Base-by-base conservation (phyloP, 371 early-diverging fungal genomes). In the Rhizopus stolonifer region DNA sequence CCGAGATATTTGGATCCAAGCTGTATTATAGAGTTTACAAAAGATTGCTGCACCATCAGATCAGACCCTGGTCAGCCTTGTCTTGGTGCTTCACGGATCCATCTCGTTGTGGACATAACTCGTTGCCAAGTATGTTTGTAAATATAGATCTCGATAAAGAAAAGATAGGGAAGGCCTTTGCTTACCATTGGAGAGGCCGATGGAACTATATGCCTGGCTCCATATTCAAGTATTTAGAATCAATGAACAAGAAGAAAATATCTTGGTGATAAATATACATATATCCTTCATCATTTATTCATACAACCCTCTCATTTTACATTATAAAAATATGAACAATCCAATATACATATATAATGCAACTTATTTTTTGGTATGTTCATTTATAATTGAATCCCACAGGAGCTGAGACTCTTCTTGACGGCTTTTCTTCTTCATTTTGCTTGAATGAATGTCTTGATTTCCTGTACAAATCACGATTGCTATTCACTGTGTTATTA, bases 41-140 rank as follows among this genome's bases (percentile, higher is more conserved):
- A 48, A 43, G 61, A 39, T 29, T 67, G 19, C 46, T 70, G 36
- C 65, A 64, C 40, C 67, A 70, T 48, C 52, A 54, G 1, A 61
- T 55, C 25, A 54, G 46, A 51, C 67, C 71, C 25, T 70, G 67
- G 60, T 54, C 67, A 26, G 49, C 61, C 11, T 14, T 70, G 21
- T 67, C 71, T 34, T 70, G 71, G 71, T 70, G 71, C 36, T 67
- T 64, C 33, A 67, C 65, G 15, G 63, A 67, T 43, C 61, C 67
- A 11, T 55, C 61, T 11, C 52, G 55, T 10, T 70, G 71, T 36
- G 54, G 44, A 36, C 46, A 47, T 21, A 70, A 67, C 46, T 64
- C 68, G 14, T 31, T 70, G 21, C 71, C 71, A 13, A 65, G 60
- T 13, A 29, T 65, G 25, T 56, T 54, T 29, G 43, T 57, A 14